Evolutionary conservation across 2,329 filamentous ascomycete species (phyloP), one percentile per base, ranked within the genome.

Genomic region (Geosmithia flava): DNA sequence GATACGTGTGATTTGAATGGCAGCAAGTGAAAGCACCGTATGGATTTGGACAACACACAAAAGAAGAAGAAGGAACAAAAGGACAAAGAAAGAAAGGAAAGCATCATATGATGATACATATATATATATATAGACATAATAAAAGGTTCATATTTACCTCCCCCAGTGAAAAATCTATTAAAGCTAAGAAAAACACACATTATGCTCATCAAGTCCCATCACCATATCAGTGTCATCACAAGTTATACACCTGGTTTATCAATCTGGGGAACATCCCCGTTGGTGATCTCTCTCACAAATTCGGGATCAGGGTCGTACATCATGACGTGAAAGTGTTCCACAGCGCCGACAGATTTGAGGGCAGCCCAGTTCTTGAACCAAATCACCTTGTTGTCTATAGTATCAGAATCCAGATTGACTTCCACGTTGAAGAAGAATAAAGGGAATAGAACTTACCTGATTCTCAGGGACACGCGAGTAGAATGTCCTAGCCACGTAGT

Each of bases 301-400:
- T 69, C 72, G 40, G 72, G 69, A 56, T 91, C 81, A 1, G 89
- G 83, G 55, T 87, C 74, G 62, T 83, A 85, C 48, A 96, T 70
- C 88, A 96, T 89, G 59, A 96, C 83, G 64, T 97, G 91, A 59
- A 97, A 93, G 62, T 97, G 91, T 70, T 96, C 90, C 11, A 97
- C 79, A 1, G 85, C 80, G 56, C 88, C 80, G 27, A 97, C 79
- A 20, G 85, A 93, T 69, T 95, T 95, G 54, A 96, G 68, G 16
- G 76, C 78, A 48, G 72, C 76, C 88, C 89, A 95, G 59, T 97
- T 97, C 69, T 86, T 68, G 48, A 85, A 78, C 61, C 60, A 63
- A 48, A 63, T 53, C 20, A 69, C 58, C 62, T 68, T 40, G 5
- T 16, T 13, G n/a, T 20, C 20, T 19, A 15, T 39, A 55, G 27